These are phyloP conservation scores for Fomitopsis palustris DNA, from an alignment of 1,284 basidiomycete genomes.

Conservation along the genomic window DNA sequence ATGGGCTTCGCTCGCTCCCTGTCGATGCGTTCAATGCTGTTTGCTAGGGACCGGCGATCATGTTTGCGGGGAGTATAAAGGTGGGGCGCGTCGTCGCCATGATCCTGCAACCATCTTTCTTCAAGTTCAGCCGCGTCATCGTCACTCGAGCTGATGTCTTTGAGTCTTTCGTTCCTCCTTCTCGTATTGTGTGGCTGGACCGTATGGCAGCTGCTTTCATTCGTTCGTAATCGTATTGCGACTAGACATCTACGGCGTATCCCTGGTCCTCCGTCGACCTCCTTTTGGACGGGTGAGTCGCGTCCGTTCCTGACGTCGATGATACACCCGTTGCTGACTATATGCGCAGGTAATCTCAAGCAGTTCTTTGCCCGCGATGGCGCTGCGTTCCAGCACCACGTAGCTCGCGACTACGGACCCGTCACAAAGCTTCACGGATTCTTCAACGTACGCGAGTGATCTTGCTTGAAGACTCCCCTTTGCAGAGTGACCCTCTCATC, in stretches of 20 bases:
- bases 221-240: neutral
- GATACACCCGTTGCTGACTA: neutral
- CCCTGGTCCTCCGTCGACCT: neutral
- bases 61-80: neutral
- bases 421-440: conserved; percentile 17
- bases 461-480: too few species aligned
- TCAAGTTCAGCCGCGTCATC: too few species aligned
- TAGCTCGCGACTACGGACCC: conserved; percentile 17
- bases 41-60: neutral
- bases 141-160: neutral
- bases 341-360: neutral
- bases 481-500: neutral
- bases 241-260: neutral
- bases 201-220: neutral
- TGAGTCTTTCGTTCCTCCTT: neutral
- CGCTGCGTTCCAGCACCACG: conserved; percentile 14
- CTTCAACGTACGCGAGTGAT: conserved; percentile 5
- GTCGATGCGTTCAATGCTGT: too few species aligned
- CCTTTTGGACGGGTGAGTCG: neutral
- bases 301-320: neutral
- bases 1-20: neutral
- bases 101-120: neutral
- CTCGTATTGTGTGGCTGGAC: neutral
- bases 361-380: conserved; percentile 8
- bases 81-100: neutral